Percentiles rank a stretch among this genome's conserved stretches.
Conservation (phyloP, 495 filamentous ascomycete genomes). For the Penicillium psychrofluorescens region DNA sequence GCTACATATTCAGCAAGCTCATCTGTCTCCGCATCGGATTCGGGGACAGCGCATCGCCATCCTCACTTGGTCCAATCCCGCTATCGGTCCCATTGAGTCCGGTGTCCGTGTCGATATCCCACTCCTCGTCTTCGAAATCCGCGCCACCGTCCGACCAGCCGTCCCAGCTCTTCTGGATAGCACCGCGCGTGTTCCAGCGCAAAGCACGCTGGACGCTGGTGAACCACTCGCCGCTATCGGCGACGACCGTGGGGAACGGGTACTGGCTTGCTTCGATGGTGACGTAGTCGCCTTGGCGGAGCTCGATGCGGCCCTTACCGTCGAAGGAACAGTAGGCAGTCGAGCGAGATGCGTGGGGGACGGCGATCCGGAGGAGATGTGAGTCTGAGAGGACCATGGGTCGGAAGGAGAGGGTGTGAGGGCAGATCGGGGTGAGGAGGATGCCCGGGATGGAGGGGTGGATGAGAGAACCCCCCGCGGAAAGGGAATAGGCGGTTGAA, state of each 20-base stretch:
- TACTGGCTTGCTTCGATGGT: conserved; percentile 91
- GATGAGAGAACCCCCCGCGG: conserved; percentile 89
- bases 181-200: conserved; percentile 85
- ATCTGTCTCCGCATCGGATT: conserved; percentile 63
- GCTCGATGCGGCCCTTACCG: conserved; percentile 88
- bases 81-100: conserved; percentile 47
- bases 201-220: conserved; percentile 84
- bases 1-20: conserved; percentile 49
- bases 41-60: conserved; percentile 51
- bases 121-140: conserved; percentile 39
- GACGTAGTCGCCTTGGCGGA: conserved; percentile 86
- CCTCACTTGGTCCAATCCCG: conserved; percentile 48
- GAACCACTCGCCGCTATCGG: conserved; percentile 80
- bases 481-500: conserved; percentile 92
- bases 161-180: conserved; percentile 76
- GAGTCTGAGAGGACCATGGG: conserved; percentile 99
- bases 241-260: conserved; percentile 89
- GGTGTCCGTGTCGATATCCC: conserved; percentile 79
- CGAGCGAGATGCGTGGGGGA: conserved; percentile 76
- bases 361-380: conserved; percentile 77
- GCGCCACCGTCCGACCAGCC: conserved; percentile 22
- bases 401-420: conserved; percentile 91
- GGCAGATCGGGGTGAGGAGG: conserved; percentile 94
- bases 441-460: conserved; percentile 97
- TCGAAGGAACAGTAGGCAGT: conserved; percentile 96